phyloP scores from a whole-genome alignment of 257 asterid species.

The Eucommia ulmoides region DNA sequence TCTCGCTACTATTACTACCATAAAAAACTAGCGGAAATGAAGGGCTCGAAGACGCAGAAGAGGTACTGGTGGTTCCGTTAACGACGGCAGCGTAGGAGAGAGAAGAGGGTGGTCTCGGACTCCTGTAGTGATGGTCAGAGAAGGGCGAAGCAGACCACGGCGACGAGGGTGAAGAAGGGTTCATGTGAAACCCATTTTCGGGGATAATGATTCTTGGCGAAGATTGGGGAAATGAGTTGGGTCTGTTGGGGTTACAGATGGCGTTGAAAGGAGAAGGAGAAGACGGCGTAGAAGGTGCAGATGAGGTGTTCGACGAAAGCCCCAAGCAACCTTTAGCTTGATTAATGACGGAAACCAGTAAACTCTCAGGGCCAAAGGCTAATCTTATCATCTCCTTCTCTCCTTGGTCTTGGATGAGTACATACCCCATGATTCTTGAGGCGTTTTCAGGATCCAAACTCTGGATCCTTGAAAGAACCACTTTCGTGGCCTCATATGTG shows the following conservation, averaged over 20 bases:
- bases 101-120: slow-evolving; percentile 39
- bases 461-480: slow-evolving; percentile 74
- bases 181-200: slow-evolving; percentile 37
- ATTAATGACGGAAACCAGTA: slow-evolving; percentile 35
- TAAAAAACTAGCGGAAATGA: slow-evolving; percentile 33
- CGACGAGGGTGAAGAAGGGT: slow-evolving; percentile 43
- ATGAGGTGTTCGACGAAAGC: slow-evolving; percentile 26
- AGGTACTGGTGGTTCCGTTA: background rate
- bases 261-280: slow-evolving; percentile 18
- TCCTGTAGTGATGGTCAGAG: slow-evolving; percentile 14
- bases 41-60: slow-evolving; percentile 23
- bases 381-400: slow-evolving; percentile 80
- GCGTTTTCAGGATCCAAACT: slow-evolving; percentile 72
- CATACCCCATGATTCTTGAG: slow-evolving; percentile 71
- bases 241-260: slow-evolving; percentile 16
- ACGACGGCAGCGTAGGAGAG: slow-evolving; percentile 38
- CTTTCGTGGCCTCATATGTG: slow-evolving; percentile 53
- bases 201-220: slow-evolving; percentile 51
- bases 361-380: slow-evolving; percentile 62
- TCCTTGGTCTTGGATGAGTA: slow-evolving; percentile 67
- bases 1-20: slow-evolving; percentile 12
- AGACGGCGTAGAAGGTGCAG: slow-evolving; percentile 29
- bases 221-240: slow-evolving; percentile 32
- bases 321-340: slow-evolving; percentile 43
- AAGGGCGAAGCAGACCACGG: slow-evolving; percentile 33